phyloP scores from a whole-genome alignment of 441 rosid species.

The Eruca vesicaria region DNA sequence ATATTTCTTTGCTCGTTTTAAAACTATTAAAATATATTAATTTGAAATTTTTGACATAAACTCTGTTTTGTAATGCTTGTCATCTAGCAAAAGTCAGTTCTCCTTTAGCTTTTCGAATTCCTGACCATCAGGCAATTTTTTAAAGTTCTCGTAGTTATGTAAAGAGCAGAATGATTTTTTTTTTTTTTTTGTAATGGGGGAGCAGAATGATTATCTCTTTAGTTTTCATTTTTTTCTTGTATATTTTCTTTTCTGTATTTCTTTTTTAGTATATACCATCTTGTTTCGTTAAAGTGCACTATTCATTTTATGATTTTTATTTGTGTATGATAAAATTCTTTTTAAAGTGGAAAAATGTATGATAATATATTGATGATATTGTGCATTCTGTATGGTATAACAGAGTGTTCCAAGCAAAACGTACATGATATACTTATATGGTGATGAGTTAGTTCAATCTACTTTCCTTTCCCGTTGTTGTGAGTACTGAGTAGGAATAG shows the following conservation, averaged over 20 bases:
- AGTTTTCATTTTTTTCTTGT: not conserved
- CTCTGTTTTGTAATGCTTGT: constrained; percentile 15
- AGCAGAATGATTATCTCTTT: too few relatives aligned
- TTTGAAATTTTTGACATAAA: constrained; percentile 14
- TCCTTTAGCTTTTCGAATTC: not conserved
- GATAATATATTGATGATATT: not conserved
- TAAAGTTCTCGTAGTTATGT: too few relatives aligned
- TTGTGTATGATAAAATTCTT: not conserved
- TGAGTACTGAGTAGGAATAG: not conserved
- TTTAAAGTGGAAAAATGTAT: not conserved
- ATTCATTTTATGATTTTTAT: not conserved
- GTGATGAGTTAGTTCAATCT: not conserved
- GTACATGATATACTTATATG: constrained; percentile 30
- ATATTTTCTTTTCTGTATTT: not conserved
- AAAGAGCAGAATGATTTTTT: too few relatives aligned
- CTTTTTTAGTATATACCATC: too few relatives aligned
- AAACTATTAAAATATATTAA: not conserved
- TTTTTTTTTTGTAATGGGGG: too few relatives aligned
- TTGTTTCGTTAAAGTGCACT: not conserved
- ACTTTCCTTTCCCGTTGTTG: too few relatives aligned
- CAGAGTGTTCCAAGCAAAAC: constrained; percentile 66
- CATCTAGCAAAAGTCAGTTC: constrained; percentile 25
- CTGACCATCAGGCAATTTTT: not conserved
- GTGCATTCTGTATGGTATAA: not conserved
- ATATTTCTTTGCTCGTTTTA: not conserved